These are phyloP conservation scores for Pilasporangium apinafurcum DNA, from an alignment of 352 stramenopile genomes.

Conservation along the genomic window DNA sequence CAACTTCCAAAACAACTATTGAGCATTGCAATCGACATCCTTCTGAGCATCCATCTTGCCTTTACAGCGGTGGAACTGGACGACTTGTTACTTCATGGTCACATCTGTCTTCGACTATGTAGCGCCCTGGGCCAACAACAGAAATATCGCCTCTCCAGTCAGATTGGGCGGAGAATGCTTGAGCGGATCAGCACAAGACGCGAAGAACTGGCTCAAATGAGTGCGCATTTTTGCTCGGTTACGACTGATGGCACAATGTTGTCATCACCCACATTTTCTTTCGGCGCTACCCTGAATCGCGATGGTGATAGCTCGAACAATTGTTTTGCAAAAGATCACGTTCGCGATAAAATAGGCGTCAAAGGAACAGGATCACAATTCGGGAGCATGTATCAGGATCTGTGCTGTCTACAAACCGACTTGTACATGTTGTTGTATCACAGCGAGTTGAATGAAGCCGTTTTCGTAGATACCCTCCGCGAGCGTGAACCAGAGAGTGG, in stretches of 20 bases:
- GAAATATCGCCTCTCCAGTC: conserved; percentile 20
- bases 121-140: conserved; percentile 22
- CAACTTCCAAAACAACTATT: conserved; percentile 11
- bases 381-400: conserved; percentile 36
- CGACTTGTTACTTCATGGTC: conserved; percentile 40
- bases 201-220: conserved; percentile 21
- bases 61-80: conserved; percentile 38
- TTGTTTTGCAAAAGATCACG: conserved; percentile 1
- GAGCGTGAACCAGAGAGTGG: not conserved
- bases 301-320: conserved; percentile 8
- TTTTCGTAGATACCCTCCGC: conserved; percentile 16
- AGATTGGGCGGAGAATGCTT: conserved; percentile 26
- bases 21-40: conserved; percentile 14
- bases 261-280: conserved; percentile 31
- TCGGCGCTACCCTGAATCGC: conserved; percentile 7
- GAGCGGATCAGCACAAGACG: conserved; percentile 27
- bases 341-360: conserved; percentile 31
- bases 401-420: conserved; percentile 55
- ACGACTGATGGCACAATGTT: conserved; percentile 3
- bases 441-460: conserved; percentile 42
- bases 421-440: conserved; percentile 42
- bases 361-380: conserved; percentile 49
- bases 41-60: conserved; percentile 32
- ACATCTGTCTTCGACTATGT: conserved; percentile 31
- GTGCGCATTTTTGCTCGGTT: conserved; percentile 23